Conservation (phyloP, 2,329 filamentous ascomycete genomes). For the Botrytis porri region DNA sequence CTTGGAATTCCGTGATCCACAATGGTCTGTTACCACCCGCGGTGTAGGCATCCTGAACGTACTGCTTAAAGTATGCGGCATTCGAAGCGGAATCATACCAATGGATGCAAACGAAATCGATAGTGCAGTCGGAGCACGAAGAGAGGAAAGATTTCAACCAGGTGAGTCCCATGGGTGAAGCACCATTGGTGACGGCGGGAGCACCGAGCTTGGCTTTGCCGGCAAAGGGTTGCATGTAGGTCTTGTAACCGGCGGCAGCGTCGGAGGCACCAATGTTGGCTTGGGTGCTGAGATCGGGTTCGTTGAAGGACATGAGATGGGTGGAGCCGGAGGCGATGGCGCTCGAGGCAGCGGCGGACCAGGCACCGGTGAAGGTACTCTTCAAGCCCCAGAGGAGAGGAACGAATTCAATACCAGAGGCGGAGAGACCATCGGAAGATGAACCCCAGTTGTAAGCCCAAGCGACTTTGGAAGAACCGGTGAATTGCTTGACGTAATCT, state of each 20-base stretch:
- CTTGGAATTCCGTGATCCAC: conserved; percentile 46
- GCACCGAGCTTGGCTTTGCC: conserved; percentile 45
- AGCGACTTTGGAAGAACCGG: conserved; percentile 43
- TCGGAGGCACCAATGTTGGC: conserved; percentile 45
- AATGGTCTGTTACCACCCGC: conserved; percentile 37
- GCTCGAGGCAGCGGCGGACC: conserved; percentile 49
- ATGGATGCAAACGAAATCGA: conserved; percentile 47
- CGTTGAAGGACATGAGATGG: conserved; percentile 67
- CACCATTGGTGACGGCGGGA: conserved; percentile 49
- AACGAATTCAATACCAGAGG: conserved; percentile 53
- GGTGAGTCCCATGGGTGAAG: conserved; percentile 41
- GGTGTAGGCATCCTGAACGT: conserved; percentile 40
- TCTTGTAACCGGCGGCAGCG: conserved; percentile 42
- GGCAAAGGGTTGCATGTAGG: conserved; percentile 46
- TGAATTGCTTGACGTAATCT: conserved; percentile 51
- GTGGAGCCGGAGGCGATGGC: conserved; percentile 54
- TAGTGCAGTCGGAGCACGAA: conserved; percentile 43
- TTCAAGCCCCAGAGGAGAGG: conserved; percentile 64
- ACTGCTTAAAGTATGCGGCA: conserved; percentile 43
- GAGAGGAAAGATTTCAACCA: conserved; percentile 46
- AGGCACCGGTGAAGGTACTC: conserved; percentile 44
- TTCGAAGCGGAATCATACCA: conserved; percentile 45
- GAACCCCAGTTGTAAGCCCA: conserved; percentile 70
- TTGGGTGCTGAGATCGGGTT: conserved; percentile 62
- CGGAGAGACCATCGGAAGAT: conserved; percentile 42